Base-by-base conservation (phyloP, 495 filamentous ascomycete genomes). In the Penicillium coprophilum region DNA sequence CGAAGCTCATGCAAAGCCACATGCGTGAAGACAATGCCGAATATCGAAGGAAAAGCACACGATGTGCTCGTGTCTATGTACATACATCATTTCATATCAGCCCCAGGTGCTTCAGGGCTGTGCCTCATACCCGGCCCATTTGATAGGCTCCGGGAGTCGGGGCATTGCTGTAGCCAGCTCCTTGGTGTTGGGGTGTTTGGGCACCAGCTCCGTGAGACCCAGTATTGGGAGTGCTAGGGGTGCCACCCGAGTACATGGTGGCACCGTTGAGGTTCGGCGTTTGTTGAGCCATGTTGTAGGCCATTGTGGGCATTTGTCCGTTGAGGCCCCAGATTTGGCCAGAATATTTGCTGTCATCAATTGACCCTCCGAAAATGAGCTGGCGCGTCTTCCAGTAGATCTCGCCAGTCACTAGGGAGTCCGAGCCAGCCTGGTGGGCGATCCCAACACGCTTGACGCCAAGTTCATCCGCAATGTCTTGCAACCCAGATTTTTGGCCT, bases 381-480 rank as follows among this genome's bases (percentile, higher is more conserved):
- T 91, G 88, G 40, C 91, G 81, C 71, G 92, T 83, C 64, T 89
- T 87, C 78, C 92, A 96, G 75, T 96, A 98, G 19, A 96, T 88
- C 66, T 90, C 89, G 27, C 94, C 94, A 0, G 94, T 97, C 17
- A 98, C 80, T 55, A 96, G 80, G 45, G 90, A 92, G 72, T 97
- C 94, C 12, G 87, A 91, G 3, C 95, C 94, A 12, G 92, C 92
- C 66, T 92, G 90, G 71, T 98, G 95, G 46, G 90, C 87, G 19
- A 82, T 80, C 19, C 94, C 94, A 24, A 93, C 77, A 43, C 94
- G 82, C 73, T 92, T 90, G 51, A 96, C 84, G 57, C 90, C 90
- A 46, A 98, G 85, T 51, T 91, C 87, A 44, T 98, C 94, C 1
- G 92, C 94, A 58, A 98, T 90, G 64, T 92, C 89, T 68, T 97